Conservation (phyloP, 1,284 basidiomycete species). For the Cronartium ribicola region DNA sequence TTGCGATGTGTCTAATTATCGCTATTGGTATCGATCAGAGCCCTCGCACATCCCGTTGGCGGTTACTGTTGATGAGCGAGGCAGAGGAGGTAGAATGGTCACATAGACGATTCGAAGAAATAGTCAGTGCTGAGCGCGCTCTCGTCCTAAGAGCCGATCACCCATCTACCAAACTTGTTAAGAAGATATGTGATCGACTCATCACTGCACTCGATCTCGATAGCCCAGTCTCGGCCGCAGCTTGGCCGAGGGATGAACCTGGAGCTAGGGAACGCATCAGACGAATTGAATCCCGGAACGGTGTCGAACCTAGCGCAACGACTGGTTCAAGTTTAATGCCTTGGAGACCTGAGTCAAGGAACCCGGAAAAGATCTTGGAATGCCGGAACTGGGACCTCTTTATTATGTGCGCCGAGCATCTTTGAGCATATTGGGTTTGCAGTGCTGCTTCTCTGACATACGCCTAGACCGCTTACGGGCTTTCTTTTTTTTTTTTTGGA, state of each 20-base stretch:
- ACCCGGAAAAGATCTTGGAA: conserved; percentile 55
- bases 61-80: conserved; percentile 57
- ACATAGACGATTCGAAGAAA: conserved; percentile 52
- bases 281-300: conserved; percentile 1
- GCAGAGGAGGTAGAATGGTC: conserved; percentile 57
- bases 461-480: not conserved
- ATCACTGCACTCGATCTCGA: conserved; percentile 29
- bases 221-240: conserved; percentile 31
- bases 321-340: conserved; percentile 43
- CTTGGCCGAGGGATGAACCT: conserved; percentile 19
- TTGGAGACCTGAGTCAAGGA: conserved; percentile 50
- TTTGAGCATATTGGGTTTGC: not conserved
- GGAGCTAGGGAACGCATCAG: not conserved
- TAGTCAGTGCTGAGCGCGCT: not conserved
- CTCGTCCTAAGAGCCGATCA: conserved; percentile 1
- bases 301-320: conserved; percentile 35
- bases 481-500: not conserved
- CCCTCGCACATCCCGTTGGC: conserved; percentile 55
- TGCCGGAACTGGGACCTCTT: conserved; percentile 56
- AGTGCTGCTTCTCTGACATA: not conserved
- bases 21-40: conserved; percentile 56
- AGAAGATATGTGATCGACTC: conserved; percentile 31
- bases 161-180: conserved; percentile 24
- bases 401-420: conserved; percentile 47
- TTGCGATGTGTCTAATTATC: conserved; percentile 56